These are phyloP conservation scores for Chalciporus sphaerocephalus DNA, from an alignment of 768 basidiomycete genomes.

Conservation along the genomic window DNA sequence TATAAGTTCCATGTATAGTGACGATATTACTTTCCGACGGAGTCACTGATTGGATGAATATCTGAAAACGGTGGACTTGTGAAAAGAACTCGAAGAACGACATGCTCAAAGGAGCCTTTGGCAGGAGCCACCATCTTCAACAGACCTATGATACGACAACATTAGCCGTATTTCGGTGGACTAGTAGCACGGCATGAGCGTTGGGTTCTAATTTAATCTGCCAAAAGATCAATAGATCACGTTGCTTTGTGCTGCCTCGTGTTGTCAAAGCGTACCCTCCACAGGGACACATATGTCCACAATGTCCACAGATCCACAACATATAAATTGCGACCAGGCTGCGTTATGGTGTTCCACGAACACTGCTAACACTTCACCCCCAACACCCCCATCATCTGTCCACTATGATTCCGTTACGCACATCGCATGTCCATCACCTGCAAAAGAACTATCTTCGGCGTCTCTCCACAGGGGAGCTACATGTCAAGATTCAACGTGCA, in stretches of 20 bases:
- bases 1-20: too few species aligned
- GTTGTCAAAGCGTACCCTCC: constrained; percentile 18
- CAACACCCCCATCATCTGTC: not conserved
- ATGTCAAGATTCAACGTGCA: constrained; percentile 13
- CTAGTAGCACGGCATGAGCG: too few species aligned
- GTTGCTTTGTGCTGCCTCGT: constrained; percentile 26
- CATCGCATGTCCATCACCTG: constrained; percentile 10
- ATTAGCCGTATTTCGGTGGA: too few species aligned
- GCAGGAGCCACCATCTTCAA: too few species aligned
- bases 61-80: too few species aligned
- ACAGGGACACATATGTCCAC: constrained; percentile 8
- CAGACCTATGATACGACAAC: too few species aligned
- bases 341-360: not conserved
- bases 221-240: too few species aligned
- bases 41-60: too few species aligned
- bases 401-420: constrained; percentile 9
- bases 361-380: not conserved
- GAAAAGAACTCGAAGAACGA: too few species aligned
- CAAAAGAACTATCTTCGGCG: constrained; percentile 10
- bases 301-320: constrained; percentile 24
- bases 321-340: constrained; percentile 18
- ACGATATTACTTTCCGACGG: too few species aligned
- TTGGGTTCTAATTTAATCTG: too few species aligned
- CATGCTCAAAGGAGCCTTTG: too few species aligned
- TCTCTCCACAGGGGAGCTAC: constrained; percentile 14